Evolutionary conservation across 1,284 basidiomycete species (phyloP).

Genomic region (Rhodotorula mucilaginosa): DNA sequence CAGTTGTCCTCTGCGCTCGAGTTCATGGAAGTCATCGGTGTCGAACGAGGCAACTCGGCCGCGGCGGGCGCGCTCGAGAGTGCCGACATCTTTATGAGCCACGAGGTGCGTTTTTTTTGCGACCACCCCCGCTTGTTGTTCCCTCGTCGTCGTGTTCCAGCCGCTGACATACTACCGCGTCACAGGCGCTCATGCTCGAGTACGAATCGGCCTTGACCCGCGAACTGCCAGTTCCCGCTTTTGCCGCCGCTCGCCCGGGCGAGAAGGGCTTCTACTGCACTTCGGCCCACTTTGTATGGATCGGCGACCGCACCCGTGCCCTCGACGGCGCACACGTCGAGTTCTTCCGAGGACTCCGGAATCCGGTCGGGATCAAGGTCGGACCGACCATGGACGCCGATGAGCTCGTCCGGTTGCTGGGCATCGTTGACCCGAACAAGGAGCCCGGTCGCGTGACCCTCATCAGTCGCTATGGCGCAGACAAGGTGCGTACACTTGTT

Average conservation of each 20-base stretch:
- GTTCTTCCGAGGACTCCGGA: slow-evolving; percentile 64
- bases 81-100: slow-evolving; percentile 88
- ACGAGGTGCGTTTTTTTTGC: slow-evolving; percentile 53
- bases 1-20: slow-evolving; percentile 86
- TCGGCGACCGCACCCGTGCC: slow-evolving; percentile 94
- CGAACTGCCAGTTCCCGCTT: slow-evolving; percentile 21
- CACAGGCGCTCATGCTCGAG: slow-evolving; percentile 79
- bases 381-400: slow-evolving; percentile 79
- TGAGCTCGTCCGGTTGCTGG: slow-evolving; percentile 76
- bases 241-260: slow-evolving; percentile 16
- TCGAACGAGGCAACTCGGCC: slow-evolving; percentile 59
- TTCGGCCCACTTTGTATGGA: slow-evolving; percentile 64
- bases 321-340: slow-evolving; percentile 91
- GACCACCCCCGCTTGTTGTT: background rate
- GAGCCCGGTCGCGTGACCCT: slow-evolving; percentile 81
- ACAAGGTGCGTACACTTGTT: slow-evolving; percentile 58
- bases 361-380: slow-evolving; percentile 95
- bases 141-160: too few relatives aligned
- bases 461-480: slow-evolving; percentile 89
- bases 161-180: background rate
- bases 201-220: slow-evolving; percentile 93
- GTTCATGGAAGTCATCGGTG: slow-evolving; percentile 85
- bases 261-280: slow-evolving; percentile 35
- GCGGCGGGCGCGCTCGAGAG: slow-evolving; percentile 67
- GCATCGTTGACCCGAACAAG: slow-evolving; percentile 80